Percentiles rank a stretch among this genome's conserved stretches.
phyloP scores from a whole-genome alignment of 2,329 filamentous ascomycete species.

The Fusarium vanettenii region DNA sequence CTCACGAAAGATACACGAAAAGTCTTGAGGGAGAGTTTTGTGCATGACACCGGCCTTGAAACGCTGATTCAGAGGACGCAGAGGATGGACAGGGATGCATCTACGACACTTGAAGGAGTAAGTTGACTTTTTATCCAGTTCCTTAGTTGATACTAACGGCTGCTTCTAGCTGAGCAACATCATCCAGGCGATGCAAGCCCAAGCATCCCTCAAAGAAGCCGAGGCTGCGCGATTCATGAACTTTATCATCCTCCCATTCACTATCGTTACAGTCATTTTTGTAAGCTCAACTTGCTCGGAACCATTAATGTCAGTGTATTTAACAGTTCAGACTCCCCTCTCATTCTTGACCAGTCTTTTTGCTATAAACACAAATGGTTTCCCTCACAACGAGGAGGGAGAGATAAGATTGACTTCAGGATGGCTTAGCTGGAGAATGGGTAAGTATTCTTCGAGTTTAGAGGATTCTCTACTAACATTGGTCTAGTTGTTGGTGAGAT shows the following conservation, averaged over 20 bases:
- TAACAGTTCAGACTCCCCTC: background rate
- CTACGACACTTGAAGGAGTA: background rate
- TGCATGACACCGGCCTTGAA: background rate
- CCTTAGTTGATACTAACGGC: fast-evolving
- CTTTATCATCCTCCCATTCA: background rate
- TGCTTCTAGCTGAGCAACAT: background rate
- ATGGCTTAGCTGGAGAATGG: background rate
- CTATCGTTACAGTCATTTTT: background rate
- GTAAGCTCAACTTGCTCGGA: background rate
- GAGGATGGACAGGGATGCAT: background rate
- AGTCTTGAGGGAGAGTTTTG: background rate
- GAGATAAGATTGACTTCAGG: background rate
- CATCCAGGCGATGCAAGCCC: background rate
- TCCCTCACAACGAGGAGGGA: background rate
- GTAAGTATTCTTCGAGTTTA: background rate
- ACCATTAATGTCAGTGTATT: no score
- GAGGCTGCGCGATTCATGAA: background rate
- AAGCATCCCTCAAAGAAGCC: background rate
- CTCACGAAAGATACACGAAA: background rate
- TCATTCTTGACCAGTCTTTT: background rate
- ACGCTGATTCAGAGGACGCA: background rate
- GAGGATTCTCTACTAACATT: background rate
- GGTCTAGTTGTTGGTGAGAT: background rate
- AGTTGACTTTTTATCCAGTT: background rate
- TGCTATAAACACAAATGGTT: background rate